Evolutionary conservation across 148 eudicot species (phyloP).

Genomic region (Nepenthes mirabilis): DNA sequence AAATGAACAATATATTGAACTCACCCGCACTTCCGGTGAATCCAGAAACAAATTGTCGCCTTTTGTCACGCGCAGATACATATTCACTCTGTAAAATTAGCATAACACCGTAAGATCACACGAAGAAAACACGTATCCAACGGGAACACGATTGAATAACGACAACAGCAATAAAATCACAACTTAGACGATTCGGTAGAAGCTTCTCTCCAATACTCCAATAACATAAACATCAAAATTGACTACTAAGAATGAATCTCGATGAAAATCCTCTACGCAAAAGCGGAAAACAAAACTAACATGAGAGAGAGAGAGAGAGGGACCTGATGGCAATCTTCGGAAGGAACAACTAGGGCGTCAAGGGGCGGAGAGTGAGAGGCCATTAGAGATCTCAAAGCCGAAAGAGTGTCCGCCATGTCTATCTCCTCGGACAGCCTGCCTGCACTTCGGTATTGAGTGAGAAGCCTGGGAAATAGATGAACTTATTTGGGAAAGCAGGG

Average conservation of each 20-base stretch:
- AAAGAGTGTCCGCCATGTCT: slow-evolving; percentile 52
- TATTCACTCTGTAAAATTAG: slow-evolving; percentile 62
- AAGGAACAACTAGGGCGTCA: slow-evolving; percentile 69
- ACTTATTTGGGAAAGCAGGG: no score
- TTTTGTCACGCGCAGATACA: slow-evolving; percentile 72
- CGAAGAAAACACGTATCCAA: not conserved
- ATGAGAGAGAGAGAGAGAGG: not conserved
- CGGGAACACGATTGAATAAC: no score
- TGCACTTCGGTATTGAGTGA: no score
- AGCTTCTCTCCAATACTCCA: not conserved
- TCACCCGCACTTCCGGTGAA: slow-evolving; percentile 93
- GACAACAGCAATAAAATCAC: not conserved
- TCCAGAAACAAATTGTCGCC: slow-evolving; percentile 80
- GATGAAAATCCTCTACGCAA: not conserved
- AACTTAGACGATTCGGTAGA: no score
- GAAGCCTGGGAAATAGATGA: no score
- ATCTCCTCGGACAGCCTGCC: no score
- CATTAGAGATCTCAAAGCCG: slow-evolving; percentile 69
- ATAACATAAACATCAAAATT: no score
- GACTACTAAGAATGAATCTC: no score
- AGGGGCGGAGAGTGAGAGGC: slow-evolving; percentile 87
- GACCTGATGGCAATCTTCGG: slow-evolving; percentile 95
- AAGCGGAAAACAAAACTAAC: not conserved
- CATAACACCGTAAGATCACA: not conserved
- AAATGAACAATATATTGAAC: slow-evolving; percentile 2